Conservation (phyloP, 768 basidiomycete species). For the Phylloporus sp. region DNA sequence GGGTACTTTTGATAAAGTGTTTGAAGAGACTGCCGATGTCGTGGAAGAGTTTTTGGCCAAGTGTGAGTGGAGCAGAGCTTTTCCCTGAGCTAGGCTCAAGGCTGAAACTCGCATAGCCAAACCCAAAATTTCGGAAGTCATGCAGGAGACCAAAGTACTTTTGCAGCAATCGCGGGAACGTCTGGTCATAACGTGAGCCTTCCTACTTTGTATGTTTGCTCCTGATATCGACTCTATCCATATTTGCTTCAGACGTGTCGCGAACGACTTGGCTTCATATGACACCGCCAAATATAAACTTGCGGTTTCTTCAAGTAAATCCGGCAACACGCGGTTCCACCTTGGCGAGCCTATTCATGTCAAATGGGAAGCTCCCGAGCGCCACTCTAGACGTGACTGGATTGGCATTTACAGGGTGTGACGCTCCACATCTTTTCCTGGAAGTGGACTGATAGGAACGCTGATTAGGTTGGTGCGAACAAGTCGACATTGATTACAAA, state of each 20-base stretch:
- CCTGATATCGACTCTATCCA: neutral
- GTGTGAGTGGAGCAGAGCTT: conserved; percentile 47
- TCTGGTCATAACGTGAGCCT: conserved; percentile 82
- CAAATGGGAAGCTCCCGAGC: conserved; percentile 79
- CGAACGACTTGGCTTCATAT: conserved; percentile 73
- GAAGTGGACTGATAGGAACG: neutral
- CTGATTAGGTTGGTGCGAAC: conserved; percentile 77
- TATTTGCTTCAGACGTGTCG: conserved; percentile 54
- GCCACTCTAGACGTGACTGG: conserved; percentile 93
- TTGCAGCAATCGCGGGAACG: conserved; percentile 88
- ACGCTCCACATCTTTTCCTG: conserved; percentile 7
- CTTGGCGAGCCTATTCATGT: conserved; percentile 87
- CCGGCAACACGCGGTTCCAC: conserved; percentile 62
- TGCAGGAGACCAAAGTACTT: conserved; percentile 89
- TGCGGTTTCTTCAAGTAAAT: conserved; percentile 48
- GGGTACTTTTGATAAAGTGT: conserved; percentile 93
- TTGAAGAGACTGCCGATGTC: conserved; percentile 87
- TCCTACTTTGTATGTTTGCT: neutral
- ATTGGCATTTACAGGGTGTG: conserved; percentile 83
- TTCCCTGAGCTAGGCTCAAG: neutral
- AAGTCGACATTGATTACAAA: conserved; percentile 77
- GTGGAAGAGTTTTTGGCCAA: conserved; percentile 91
- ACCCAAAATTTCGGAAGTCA: conserved; percentile 81
- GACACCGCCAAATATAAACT: conserved; percentile 79
- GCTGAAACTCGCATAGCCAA: conserved; percentile 49